A percentile compares a stretch with the other conserved stretches of the same genome.
Evolutionary conservation across 371 early-diverging fungal genomes (phyloP).

Genomic region (Apophysomyces sp.): DNA sequence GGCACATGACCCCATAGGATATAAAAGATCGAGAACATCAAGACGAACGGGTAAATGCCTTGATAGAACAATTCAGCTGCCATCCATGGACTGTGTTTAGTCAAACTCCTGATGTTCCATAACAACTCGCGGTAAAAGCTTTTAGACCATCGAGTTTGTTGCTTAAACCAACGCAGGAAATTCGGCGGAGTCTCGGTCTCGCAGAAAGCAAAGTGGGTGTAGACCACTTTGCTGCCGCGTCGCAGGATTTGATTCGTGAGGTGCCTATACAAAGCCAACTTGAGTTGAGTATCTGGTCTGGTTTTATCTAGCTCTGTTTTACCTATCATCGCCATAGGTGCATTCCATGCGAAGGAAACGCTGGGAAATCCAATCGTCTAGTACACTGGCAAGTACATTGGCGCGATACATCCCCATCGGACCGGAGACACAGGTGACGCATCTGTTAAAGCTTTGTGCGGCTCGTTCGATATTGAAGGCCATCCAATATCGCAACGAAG

Average conservation of each 20-base stretch:
- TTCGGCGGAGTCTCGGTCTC: slow-evolving; percentile 63
- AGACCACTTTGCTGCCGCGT: slow-evolving; percentile 55
- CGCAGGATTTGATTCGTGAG: slow-evolving; percentile 61
- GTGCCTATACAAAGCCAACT: no score
- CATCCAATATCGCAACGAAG: slow-evolving; percentile 68
- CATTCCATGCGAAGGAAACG: slow-evolving; percentile 61
- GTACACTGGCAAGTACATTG: slow-evolving; percentile 47
- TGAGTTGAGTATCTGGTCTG: background rate
- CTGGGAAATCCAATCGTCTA: slow-evolving; percentile 62
- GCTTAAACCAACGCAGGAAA: slow-evolving; percentile 65
- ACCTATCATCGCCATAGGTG: slow-evolving; percentile 70
- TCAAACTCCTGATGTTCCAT: slow-evolving; percentile 55
- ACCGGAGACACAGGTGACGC: slow-evolving; percentile 70
- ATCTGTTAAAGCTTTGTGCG: slow-evolving; percentile 61
- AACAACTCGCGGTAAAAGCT: slow-evolving; percentile 67
- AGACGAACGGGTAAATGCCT: slow-evolving; percentile 63
- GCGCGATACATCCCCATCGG: slow-evolving; percentile 65
- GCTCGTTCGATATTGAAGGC: slow-evolving; percentile 72
- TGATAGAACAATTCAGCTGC: slow-evolving; percentile 64
- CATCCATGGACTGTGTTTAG: slow-evolving; percentile 68
- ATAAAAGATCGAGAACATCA: slow-evolving; percentile 54
- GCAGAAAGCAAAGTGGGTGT: slow-evolving; percentile 61
- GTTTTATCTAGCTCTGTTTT: background rate
- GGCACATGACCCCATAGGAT: slow-evolving; percentile 40
- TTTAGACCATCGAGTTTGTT: slow-evolving; percentile 71